These are phyloP conservation scores for Euptelea pleiosperma DNA, from an alignment of 164 flowering plant genomes.

Conservation along the genomic window DNA sequence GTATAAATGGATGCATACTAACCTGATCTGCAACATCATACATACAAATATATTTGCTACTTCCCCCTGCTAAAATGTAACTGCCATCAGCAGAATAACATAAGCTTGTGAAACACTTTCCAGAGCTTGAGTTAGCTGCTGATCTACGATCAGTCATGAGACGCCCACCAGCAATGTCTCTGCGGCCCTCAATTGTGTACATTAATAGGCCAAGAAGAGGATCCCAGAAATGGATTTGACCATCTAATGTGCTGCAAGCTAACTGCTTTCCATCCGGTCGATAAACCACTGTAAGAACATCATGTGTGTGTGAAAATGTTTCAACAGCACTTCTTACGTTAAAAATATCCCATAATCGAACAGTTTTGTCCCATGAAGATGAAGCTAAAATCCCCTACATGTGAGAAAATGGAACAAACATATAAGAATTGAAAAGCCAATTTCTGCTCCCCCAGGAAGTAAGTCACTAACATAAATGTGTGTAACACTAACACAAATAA, in stretches of 20 bases:
- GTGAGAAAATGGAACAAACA: slow-evolving; percentile 1
- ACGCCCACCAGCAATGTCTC: slow-evolving; percentile 97
- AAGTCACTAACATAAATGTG: background rate
- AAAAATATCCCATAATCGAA: slow-evolving; percentile 91
- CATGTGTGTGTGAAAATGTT: slow-evolving; percentile 83
- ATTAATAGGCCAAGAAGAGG: slow-evolving; percentile 75
- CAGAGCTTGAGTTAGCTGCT: slow-evolving; percentile 85
- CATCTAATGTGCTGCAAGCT: slow-evolving; percentile 92
- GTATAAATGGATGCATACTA: slow-evolving; percentile 10
- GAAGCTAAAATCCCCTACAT: slow-evolving; percentile 78
- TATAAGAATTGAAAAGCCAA: background rate
- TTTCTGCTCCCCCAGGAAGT: background rate
- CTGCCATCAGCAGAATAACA: slow-evolving; percentile 97
- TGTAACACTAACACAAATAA: background rate
- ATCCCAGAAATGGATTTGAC: slow-evolving; percentile 96
- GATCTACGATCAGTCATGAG: slow-evolving; percentile 95
- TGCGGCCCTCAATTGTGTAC: slow-evolving; percentile 95
- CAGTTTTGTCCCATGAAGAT: slow-evolving; percentile 98
- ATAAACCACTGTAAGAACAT: slow-evolving; percentile 89
- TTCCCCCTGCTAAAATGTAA: slow-evolving; percentile 94
- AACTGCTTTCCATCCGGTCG: slow-evolving; percentile 97
- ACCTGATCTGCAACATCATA: slow-evolving; percentile 99
- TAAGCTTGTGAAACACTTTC: slow-evolving; percentile 86
- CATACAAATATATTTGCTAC: slow-evolving; percentile 93
- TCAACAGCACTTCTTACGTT: slow-evolving; percentile 91